phyloP scores from a whole-genome alignment of 2,329 filamentous ascomycete genomes.

The Teratosphaeria viscida region DNA sequence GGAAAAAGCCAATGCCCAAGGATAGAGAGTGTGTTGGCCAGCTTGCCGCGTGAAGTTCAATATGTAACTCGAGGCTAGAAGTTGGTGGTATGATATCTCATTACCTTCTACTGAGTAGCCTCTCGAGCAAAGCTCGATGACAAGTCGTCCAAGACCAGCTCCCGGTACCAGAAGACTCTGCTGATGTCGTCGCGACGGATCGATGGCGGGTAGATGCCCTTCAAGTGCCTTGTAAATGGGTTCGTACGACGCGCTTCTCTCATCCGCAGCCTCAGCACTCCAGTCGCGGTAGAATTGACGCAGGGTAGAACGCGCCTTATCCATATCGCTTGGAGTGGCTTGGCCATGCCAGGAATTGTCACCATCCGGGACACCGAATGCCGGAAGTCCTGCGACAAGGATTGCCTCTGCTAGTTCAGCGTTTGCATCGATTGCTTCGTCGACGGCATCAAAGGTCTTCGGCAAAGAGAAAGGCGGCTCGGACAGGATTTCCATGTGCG shows the following conservation, averaged over 20 bases:
- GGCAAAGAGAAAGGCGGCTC: slow-evolving; percentile 73
- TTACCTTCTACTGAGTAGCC: slow-evolving; percentile 79
- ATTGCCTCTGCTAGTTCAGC: slow-evolving; percentile 74
- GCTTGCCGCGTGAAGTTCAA: slow-evolving; percentile 55
- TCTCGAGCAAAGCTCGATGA: slow-evolving; percentile 69
- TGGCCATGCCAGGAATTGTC: slow-evolving; percentile 55
- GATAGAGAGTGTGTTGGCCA: slow-evolving; percentile 62
- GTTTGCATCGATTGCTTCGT: slow-evolving; percentile 82
- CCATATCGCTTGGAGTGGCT: slow-evolving; percentile 64
- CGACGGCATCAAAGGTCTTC: slow-evolving; percentile 65
- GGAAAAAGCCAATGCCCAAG: slow-evolving; percentile 80
- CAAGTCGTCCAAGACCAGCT: slow-evolving; percentile 75
- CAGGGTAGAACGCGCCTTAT: slow-evolving; percentile 86
- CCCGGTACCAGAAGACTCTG: slow-evolving; percentile 74
- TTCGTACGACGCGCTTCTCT: slow-evolving; percentile 67
- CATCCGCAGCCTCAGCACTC: slow-evolving; percentile 64
- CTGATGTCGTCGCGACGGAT: slow-evolving; percentile 17
- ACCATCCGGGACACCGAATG: slow-evolving; percentile 48
- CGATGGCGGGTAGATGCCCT: slow-evolving; percentile 29
- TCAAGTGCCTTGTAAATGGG: slow-evolving; percentile 60
- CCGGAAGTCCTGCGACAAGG: slow-evolving; percentile 54
- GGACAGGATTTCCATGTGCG: slow-evolving; percentile 75
- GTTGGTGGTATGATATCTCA: slow-evolving; percentile 89
- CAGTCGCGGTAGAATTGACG: slow-evolving; percentile 94
- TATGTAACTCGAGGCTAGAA: slow-evolving; percentile 72